Base-by-base conservation (phyloP, 2,329 filamentous ascomycete species). In the Alternaria gaisen region DNA sequence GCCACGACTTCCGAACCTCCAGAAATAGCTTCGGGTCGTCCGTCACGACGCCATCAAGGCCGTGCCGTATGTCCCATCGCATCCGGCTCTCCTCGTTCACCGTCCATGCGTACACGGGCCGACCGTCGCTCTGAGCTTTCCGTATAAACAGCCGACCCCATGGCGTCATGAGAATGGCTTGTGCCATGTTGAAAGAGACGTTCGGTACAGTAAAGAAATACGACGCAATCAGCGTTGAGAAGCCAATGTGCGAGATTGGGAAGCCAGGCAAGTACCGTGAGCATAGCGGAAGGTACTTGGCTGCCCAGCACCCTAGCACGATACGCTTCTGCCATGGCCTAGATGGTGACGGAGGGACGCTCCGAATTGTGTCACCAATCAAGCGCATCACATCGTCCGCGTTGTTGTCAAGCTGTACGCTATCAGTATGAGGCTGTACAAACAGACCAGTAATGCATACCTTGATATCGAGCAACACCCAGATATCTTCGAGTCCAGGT, bases 401-500 rank as follows among this genome's bases (percentile, higher is more conserved):
- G 64, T 91, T 82, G 72, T 94, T 91, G 70, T 93, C 88, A 26
- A 88, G 84, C 88, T 91, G 63, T 52, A 48, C 9, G 38, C 11
- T 24, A 46, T 70, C 51, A 65, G 59, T 42, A 46, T 7, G 22
- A 18, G 36, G 43, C 26, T 38, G 40, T 34, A 56, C 28, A 42
- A 24, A 20, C 47, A 14, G 44, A 16, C n/a, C n/a, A 26, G 38
- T n/a, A 32, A 41, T 44, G 50, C 64, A 20, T 77, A 92, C 89
- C 83, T 97, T 98, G 76, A 98, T 92, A 76, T 98, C 94, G 4
- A 98, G 82, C 62, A 97, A 79, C 6, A 95, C 71, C 94, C 94
- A 97, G 10, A 94, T 83, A 43, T 90, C 77, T 70, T 91, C 87
- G 40, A 86, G 76, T 1, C 84, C 89, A 0, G 89, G 89, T 66